Evolutionary conservation across 306 rosid species (phyloP), one percentile per base, ranked within the genome.

Genomic region (Carpinus viminea): DNA sequence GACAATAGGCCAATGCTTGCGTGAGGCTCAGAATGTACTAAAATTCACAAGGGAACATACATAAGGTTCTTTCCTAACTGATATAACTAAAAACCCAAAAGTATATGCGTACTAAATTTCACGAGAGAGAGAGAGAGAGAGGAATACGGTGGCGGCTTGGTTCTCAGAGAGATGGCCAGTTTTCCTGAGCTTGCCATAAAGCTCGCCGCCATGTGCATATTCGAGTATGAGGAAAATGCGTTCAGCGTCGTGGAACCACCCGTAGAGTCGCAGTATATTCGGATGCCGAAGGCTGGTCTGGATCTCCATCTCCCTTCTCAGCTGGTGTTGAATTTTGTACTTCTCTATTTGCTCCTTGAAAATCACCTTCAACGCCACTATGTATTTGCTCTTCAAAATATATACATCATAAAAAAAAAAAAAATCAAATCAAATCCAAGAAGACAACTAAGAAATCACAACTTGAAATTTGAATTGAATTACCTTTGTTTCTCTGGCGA

Each of bases 141-240:
- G 31, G 51, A 16, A 26, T 83, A 93, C 96, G 41, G 91, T 87
- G 74, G 98, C 95, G 43, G 97, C 95, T 81, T 90, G 90, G 68
- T 82, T 85, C 88, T 93, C 97, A 45, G 72, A 76, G 70, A 93
- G 78, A 82, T 76, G 76, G 1, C 83, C 90, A 10, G 12, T 81
- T 55, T 82, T 86, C 65, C 88, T 82, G 6, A 91, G 86, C 78
- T 87, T 92, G 59, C 74, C 85, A 62, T 91, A 93, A 78, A 93
- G 91, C 85, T 93, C 98, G 8, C 97, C 98, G 53, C 91, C 88
- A 64, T 90, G 90, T 77, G 98, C 97, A 61, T 91, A 93, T 82
- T 91, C 98, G 72, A 93, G 94, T 50, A 93, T 93, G 86, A 93
- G 78, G 85, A 86, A 87, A 74, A 91, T 86, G 28, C 92, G 91